A percentile compares a stretch with the other conserved stretches of the same genome.
Conservation (phyloP, 2,329 filamentous ascomycete species). For the Akanthomyces lecanii region DNA sequence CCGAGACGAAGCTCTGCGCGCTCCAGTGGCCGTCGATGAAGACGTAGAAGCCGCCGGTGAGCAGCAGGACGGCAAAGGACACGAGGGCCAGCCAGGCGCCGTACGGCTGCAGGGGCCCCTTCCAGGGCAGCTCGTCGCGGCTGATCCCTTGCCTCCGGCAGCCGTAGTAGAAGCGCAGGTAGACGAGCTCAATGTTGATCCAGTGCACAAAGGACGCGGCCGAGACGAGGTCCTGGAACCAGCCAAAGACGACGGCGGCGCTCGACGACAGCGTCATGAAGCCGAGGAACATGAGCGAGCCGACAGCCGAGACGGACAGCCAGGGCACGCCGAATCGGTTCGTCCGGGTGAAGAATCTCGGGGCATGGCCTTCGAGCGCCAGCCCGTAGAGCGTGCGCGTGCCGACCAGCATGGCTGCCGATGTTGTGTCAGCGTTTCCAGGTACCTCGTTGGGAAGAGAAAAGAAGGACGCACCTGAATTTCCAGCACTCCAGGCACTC, state of each 20-base stretch:
- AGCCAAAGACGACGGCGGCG: slow-evolving; percentile 57
- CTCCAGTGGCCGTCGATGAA: slow-evolving; percentile 62
- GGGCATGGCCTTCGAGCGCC: slow-evolving; percentile 58
- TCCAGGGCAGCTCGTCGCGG: slow-evolving; percentile 41
- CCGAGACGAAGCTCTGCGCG: slow-evolving; percentile 53
- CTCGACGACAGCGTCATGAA: slow-evolving; percentile 59
- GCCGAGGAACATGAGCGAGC: slow-evolving; percentile 54
- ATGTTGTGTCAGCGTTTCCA: not conserved
- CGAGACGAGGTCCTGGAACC: slow-evolving; percentile 61
- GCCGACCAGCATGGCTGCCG: slow-evolving; percentile 29
- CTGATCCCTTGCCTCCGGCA: slow-evolving; percentile 45
- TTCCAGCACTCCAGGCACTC: slow-evolving; percentile 21
- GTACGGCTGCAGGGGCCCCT: slow-evolving; percentile 49
- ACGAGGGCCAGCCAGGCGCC: slow-evolving; percentile 54
- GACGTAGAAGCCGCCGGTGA: slow-evolving; percentile 67
- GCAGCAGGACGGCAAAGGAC: slow-evolving; percentile 49
- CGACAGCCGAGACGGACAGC: slow-evolving; percentile 41
- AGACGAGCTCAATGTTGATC: slow-evolving; percentile 48
- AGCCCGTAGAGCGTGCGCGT: slow-evolving; percentile 61
- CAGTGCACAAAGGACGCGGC: slow-evolving; percentile 50
- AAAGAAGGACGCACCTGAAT: slow-evolving; percentile 17
- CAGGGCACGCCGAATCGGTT: slow-evolving; percentile 54
- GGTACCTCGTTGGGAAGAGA: too few relatives aligned
- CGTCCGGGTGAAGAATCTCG: slow-evolving; percentile 51
- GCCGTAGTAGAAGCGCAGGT: slow-evolving; percentile 49